Evolutionary conservation across 2,329 filamentous ascomycete species (phyloP).

Genomic region (Hypoxylon sp.): DNA sequence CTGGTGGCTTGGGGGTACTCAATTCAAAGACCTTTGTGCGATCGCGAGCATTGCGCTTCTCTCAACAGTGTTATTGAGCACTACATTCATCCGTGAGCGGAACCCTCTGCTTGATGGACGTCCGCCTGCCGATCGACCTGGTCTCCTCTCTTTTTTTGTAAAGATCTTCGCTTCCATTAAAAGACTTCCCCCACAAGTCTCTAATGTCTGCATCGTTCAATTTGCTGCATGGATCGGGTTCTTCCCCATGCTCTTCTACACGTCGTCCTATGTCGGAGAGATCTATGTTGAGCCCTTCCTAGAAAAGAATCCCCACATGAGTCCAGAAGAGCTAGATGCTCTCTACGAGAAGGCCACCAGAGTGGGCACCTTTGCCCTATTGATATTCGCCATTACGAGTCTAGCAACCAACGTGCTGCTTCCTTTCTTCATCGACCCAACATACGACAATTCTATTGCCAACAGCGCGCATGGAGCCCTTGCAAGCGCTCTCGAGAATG

Average conservation of each 20-base stretch:
- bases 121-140: conserved; percentile 70
- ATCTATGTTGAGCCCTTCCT: conserved; percentile 91
- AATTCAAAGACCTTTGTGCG: conserved; percentile 93
- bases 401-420: conserved; percentile 85
- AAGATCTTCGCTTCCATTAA: conserved; percentile 82
- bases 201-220: conserved; percentile 84
- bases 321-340: conserved; percentile 79
- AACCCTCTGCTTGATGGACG: conserved; percentile 82
- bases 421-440: conserved; percentile 87
- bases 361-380: conserved; percentile 88
- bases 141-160: conserved; percentile 83
- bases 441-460: conserved; percentile 70
- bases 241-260: conserved; percentile 96
- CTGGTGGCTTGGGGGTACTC: conserved; percentile 86
- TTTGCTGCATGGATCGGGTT: conserved; percentile 94
- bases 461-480: conserved; percentile 54
- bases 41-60: conserved; percentile 83
- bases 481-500: conserved; percentile 54
- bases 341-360: conserved; percentile 89
- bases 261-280: conserved; percentile 92
- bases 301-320: conserved; percentile 81
- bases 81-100: conserved; percentile 78
- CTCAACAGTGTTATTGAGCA: conserved; percentile 79
- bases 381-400: conserved; percentile 90
- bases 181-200: conserved; percentile 84